A percentile compares a stretch with the other conserved stretches of the same genome.
These are phyloP conservation scores for Entomortierella chlamydospora DNA, from an alignment of 192 early-diverging fungal genomes.

Conservation along the genomic window DNA sequence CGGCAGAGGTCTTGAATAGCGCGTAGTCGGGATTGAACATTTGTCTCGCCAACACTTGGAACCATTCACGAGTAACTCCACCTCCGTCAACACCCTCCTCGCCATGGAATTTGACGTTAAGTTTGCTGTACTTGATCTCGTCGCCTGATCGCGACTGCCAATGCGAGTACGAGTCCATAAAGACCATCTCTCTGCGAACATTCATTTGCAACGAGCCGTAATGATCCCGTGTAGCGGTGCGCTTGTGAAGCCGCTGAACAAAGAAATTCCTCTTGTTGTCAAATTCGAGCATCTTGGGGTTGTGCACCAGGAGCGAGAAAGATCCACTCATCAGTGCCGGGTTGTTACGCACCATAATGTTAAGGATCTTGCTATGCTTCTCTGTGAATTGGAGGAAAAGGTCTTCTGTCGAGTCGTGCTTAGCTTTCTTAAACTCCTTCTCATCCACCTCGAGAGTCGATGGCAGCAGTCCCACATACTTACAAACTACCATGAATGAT, in stretches of 20 bases:
- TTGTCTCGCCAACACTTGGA: conserved; percentile 93
- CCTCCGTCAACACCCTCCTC: conserved; percentile 99
- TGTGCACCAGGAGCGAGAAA: conserved; percentile 94
- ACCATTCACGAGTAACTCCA: conserved; percentile 98
- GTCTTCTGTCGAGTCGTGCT: conserved; percentile 65
- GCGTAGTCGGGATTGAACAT: conserved; percentile 99
- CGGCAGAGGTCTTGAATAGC: conserved; percentile 93
- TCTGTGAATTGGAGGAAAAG: conserved; percentile 92
- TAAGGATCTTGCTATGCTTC: conserved; percentile 94
- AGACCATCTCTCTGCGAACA: conserved; percentile 91
- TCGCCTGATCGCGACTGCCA: conserved; percentile 90
- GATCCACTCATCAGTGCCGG: conserved; percentile 96
- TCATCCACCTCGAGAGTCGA: conserved; percentile 55
- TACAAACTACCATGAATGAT: conserved; percentile 97
- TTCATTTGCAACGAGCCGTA: conserved; percentile 85
- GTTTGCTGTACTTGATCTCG: conserved; percentile 93
- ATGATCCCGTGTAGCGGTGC: conserved; percentile 67
- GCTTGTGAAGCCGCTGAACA: conserved; percentile 92
- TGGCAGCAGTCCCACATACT: conserved; percentile 73
- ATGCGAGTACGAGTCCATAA: conserved; percentile 97
- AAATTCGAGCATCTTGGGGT: conserved; percentile 97
- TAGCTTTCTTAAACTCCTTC: conserved; percentile 5
- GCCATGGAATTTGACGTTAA: conserved; percentile 92
- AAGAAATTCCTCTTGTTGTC: conserved; percentile 99
- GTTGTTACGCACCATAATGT: conserved; percentile 98